phyloP scores from a whole-genome alignment of 2,329 filamentous ascomycete genomes.

The Stemphylium beticola region DNA sequence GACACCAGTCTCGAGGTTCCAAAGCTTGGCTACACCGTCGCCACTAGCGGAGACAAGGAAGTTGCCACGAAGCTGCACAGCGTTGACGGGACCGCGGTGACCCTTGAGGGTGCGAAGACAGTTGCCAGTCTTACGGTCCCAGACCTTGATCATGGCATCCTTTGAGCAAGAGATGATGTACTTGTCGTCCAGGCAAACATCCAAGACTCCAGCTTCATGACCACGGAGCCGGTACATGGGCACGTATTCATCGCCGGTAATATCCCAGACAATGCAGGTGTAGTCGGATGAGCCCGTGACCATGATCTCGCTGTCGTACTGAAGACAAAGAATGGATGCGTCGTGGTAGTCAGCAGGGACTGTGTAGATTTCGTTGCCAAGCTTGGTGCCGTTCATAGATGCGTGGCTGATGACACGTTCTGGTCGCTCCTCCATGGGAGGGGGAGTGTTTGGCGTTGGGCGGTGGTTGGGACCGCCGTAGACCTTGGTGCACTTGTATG shows the following conservation, averaged over 20 bases:
- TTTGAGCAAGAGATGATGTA: slow-evolving; percentile 98
- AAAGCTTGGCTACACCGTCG: slow-evolving; percentile 91
- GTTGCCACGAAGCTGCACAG: slow-evolving; percentile 92
- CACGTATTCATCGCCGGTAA: slow-evolving; percentile 68
- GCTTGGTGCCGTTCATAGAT: slow-evolving; percentile 55
- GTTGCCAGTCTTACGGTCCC: slow-evolving; percentile 81
- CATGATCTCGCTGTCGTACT: slow-evolving; percentile 91
- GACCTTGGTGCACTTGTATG: slow-evolving; percentile 81
- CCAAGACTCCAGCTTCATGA: slow-evolving; percentile 87
- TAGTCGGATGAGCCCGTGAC: slow-evolving; percentile 94
- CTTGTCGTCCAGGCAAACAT: slow-evolving; percentile 89
- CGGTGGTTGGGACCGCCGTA: slow-evolving; percentile 76
- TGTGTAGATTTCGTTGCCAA: slow-evolving; percentile 56
- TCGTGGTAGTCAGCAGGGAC: slow-evolving; percentile 71
- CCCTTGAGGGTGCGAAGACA: slow-evolving; percentile 81
- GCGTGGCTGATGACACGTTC: slow-evolving; percentile 53
- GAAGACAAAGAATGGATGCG: slow-evolving; percentile 91
- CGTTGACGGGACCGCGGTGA: slow-evolving; percentile 92
- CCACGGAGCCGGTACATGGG: slow-evolving; percentile 78
- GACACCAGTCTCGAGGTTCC: slow-evolving; percentile 89
- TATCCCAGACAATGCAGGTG: slow-evolving; percentile 89
- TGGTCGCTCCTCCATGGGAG: slow-evolving; percentile 49
- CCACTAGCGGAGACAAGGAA: slow-evolving; percentile 92
- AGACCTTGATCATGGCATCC: slow-evolving; percentile 90
- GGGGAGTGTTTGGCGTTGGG: slow-evolving; percentile 59